phyloP scores from a whole-genome alignment of 2,329 filamentous ascomycete species.

The Cladosporium velox region DNA sequence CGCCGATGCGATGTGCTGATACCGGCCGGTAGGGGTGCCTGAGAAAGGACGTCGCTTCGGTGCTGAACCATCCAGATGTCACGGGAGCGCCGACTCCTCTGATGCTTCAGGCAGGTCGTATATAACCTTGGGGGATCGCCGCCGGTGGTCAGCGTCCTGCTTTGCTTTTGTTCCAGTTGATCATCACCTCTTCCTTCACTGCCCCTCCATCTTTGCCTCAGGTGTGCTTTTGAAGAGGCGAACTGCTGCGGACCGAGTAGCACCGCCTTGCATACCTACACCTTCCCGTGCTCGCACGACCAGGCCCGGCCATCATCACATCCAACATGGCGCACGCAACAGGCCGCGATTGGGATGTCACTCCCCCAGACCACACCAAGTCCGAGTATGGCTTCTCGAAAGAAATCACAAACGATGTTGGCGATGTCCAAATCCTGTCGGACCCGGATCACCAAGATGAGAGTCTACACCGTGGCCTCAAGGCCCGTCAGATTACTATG shows the following conservation, averaged over 20 bases:
- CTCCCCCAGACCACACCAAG: slow-evolving; percentile 8
- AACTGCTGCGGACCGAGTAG: not conserved
- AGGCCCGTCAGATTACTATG: slow-evolving; percentile 60
- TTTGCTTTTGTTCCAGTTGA: slow-evolving; percentile 6
- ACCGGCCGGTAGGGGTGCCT: slow-evolving; percentile 14
- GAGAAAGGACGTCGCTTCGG: not conserved
- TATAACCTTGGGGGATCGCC: slow-evolving; percentile 16
- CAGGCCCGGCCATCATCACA: not conserved
- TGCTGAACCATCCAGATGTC: slow-evolving; percentile 12
- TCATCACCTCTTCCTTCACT: not conserved
- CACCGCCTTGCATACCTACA: not conserved
- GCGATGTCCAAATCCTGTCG: slow-evolving; percentile 17
- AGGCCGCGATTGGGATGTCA: slow-evolving; percentile 15
- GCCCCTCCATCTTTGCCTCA: not conserved
- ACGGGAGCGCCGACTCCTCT: slow-evolving; percentile 8
- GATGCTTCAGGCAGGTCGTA: slow-evolving; percentile 12
- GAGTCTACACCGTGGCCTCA: slow-evolving; percentile 55
- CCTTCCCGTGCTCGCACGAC: not conserved
- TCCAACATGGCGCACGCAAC: slow-evolving; percentile 11
- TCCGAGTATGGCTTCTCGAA: slow-evolving; percentile 16
- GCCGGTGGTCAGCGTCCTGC: not conserved
- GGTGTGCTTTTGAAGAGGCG: not conserved
- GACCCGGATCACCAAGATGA: slow-evolving; percentile 23
- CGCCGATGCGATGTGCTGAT: slow-evolving; percentile 7
- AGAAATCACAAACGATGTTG: slow-evolving; percentile 1